These are phyloP conservation scores for Neonectria faginata DNA, from an alignment of 2,329 filamentous ascomycete species.

Conservation along the genomic window DNA sequence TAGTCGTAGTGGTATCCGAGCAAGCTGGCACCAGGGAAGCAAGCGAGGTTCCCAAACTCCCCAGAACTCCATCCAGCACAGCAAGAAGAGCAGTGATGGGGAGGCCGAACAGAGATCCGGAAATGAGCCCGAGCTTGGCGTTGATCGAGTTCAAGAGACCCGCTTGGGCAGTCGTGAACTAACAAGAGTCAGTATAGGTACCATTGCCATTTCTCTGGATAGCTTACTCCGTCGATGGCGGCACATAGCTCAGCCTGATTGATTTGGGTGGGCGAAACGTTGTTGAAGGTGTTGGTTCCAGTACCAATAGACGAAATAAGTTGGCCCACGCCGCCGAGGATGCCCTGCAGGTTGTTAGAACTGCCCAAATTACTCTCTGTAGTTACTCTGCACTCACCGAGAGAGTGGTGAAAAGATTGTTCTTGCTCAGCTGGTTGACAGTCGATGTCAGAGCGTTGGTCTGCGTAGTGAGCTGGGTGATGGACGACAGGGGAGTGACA, in stretches of 20 bases:
- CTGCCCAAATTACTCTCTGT: too few species aligned
- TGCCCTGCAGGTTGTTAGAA: neutral
- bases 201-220: too few species aligned
- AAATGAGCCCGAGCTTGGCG: neutral
- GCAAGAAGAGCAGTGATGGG: neutral
- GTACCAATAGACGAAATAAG: neutral
- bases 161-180: neutral
- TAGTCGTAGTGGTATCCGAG: neutral
- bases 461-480: neutral
- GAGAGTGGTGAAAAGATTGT: neutral
- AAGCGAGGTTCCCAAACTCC: neutral
- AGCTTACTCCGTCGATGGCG: neutral
- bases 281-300: neutral
- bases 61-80: neutral
- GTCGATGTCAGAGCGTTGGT: too few species aligned
- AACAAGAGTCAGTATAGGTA: neutral
- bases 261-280: neutral
- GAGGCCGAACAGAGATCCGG: neutral
- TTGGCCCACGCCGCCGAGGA: neutral
- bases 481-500: neutral
- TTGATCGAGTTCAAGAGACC: constrained; percentile 3
- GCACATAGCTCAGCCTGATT: neutral
- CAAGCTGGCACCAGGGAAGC: neutral
- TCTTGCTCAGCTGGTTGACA: neutral
- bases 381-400: neutral